Evolutionary conservation across 2,329 filamentous ascomycete species (phyloP).

Genomic region (Clarireedia sp.): DNA sequence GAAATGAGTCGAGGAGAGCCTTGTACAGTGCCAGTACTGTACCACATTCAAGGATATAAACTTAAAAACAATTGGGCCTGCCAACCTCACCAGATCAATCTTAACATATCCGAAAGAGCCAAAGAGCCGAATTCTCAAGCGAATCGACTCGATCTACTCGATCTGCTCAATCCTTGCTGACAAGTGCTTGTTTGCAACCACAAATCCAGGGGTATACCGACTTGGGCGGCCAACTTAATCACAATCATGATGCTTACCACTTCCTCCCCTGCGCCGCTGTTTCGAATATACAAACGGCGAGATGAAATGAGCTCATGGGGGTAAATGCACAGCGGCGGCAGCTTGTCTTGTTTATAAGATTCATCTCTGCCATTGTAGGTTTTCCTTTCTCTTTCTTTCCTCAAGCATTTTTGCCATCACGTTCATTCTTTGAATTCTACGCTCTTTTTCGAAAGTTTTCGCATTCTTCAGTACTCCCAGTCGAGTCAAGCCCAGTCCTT

Average conservation of each 20-base stretch:
- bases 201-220: not conserved
- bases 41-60: not conserved
- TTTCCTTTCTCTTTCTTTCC: not conserved
- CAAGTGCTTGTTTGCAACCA: not conserved
- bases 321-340: not conserved
- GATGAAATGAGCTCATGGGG: conserved; percentile 2
- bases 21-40: not conserved
- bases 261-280: conserved; percentile 2
- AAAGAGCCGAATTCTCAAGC: not conserved
- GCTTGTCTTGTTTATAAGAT: not conserved
- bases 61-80: not conserved
- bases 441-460: not conserved
- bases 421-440: conserved; percentile 1
- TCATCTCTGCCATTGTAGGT: not conserved
- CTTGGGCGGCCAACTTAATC: not conserved
- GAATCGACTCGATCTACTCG: not conserved
- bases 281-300: conserved; percentile 2
- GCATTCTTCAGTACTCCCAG: conserved; percentile 2
- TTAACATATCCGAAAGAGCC: not conserved
- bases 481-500: conserved; percentile 3
- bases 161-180: not conserved
- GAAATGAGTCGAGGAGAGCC: not conserved
- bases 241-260: not conserved
- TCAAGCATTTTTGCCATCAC: conserved; percentile 8
- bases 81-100: not conserved